A percentile compares a stretch with the other conserved stretches of the same genome.
phyloP scores from a whole-genome alignment of 148 eudicot species.

The Silene latifolia region DNA sequence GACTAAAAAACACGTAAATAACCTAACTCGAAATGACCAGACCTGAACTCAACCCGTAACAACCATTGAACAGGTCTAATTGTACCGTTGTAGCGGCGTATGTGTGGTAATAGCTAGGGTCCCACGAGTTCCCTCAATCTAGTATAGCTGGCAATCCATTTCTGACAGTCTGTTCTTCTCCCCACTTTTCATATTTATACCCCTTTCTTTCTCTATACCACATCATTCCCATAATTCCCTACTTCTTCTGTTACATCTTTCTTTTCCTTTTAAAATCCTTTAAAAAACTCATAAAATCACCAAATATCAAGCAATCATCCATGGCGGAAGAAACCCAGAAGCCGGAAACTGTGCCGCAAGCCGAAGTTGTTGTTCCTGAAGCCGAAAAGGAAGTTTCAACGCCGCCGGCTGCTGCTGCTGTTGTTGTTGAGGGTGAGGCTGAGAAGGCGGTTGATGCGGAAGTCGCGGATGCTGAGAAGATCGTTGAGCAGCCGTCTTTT shows the following conservation, averaged over 20 bases:
- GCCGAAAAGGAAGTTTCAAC: constrained; percentile 2
- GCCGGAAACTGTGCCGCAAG: constrained; percentile 9
- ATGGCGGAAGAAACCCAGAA: constrained; percentile 55
- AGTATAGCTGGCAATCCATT: constrained; percentile 51
- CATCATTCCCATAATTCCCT: not conserved
- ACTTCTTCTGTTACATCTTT: not conserved
- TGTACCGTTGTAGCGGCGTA: constrained; percentile 5
- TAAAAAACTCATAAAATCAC: too few relatives aligned
- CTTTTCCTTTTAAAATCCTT: not conserved
- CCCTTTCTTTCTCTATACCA: not conserved
- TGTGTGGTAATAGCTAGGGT: constrained; percentile 2
- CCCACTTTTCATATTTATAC: not conserved
- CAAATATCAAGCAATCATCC: constrained; percentile 4
- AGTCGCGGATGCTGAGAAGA: constrained; percentile 2
- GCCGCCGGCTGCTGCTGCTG: not conserved
- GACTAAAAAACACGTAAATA: not conserved
- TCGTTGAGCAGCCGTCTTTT: constrained; percentile 33
- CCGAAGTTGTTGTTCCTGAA: constrained; percentile 16
- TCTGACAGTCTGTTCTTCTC: constrained; percentile 50
- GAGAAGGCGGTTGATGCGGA: constrained; percentile 15
- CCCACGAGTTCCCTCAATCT: constrained; percentile 24
- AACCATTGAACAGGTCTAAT: not conserved
- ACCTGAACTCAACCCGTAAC: too few relatives aligned
- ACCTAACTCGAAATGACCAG: not conserved
- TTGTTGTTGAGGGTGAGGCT: not conserved